phyloP scores from a whole-genome alignment of 192 early-diverging fungal species.

The Rhizoclosmatium globosum region DNA sequence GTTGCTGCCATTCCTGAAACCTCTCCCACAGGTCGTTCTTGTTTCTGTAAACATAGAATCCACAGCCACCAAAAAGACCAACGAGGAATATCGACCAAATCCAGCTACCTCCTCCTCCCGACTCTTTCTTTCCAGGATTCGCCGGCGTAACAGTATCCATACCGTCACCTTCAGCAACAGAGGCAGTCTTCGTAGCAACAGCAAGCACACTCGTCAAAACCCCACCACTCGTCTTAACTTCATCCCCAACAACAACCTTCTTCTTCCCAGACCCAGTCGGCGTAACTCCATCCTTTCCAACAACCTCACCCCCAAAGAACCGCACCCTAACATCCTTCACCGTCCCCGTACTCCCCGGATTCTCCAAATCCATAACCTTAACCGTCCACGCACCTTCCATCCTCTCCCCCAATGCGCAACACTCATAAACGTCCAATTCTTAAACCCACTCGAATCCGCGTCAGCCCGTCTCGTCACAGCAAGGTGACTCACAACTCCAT shows the following conservation, averaged over 20 bases:
- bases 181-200: too few species aligned
- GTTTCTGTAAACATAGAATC: slow-evolving; percentile 1
- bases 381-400: slow-evolving; percentile 84
- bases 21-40: not conserved
- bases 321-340: slow-evolving; percentile 47
- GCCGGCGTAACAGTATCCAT: not conserved
- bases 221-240: not conserved
- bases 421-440: slow-evolving; percentile 93
- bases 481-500: slow-evolving; percentile 70
- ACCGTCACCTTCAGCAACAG: too few species aligned
- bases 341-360: slow-evolving; percentile 35
- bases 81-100: not conserved
- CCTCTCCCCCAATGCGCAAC: slow-evolving; percentile 97
- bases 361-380: slow-evolving; percentile 38
- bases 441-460: slow-evolving; percentile 70
- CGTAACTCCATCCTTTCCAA: not conserved
- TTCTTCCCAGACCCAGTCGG: not conserved
- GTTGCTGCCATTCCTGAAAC: slow-evolving; percentile 23
- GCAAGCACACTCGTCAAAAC: not conserved
- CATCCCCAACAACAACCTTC: not conserved
- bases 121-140: not conserved
- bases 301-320: slow-evolving; percentile 15
- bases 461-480: slow-evolving; percentile 74
- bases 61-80: not conserved
- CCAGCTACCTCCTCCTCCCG: not conserved